A percentile compares a stretch with the other conserved stretches of the same genome.
Conservation (phyloP, 2,329 filamentous ascomycete species). For the Microdochium bolleyi region DNA sequence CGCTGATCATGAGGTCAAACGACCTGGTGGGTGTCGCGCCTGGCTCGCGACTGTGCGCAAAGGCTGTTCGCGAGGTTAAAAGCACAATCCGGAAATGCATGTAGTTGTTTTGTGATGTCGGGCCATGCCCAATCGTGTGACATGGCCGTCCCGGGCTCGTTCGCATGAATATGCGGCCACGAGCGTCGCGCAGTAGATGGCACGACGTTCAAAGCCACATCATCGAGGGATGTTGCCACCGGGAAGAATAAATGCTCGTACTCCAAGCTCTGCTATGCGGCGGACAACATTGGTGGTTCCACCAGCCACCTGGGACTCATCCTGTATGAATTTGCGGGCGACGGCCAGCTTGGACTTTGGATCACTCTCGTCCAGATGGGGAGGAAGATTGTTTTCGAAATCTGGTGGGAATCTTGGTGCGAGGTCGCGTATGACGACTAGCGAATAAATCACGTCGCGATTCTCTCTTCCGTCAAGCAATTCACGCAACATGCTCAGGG, state of each 20-base stretch:
- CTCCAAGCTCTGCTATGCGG: constrained; percentile 60
- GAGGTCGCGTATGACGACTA: constrained; percentile 71
- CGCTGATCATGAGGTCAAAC: no score
- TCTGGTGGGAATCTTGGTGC: constrained; percentile 56
- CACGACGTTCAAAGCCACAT: not conserved
- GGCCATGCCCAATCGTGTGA: no score
- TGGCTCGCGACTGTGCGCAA: no score
- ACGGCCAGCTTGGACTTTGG: constrained; percentile 59
- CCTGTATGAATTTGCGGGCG: constrained; percentile 61
- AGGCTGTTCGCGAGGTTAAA: no score
- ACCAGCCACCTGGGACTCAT: constrained; percentile 54
- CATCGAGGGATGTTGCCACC: constrained; percentile 35
- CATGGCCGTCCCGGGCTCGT: no score
- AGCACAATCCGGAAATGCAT: no score
- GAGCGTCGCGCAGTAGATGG: no score
- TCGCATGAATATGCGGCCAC: no score
- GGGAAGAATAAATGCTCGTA: constrained; percentile 48
- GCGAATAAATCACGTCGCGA: constrained; percentile 82
- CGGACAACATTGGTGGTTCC: constrained; percentile 69
- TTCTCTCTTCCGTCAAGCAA: constrained; percentile 77
- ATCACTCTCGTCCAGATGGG: constrained; percentile 58
- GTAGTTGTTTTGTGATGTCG: no score
- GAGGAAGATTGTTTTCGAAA: constrained; percentile 46
- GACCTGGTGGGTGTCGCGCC: no score
- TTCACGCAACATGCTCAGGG: constrained; percentile 56